Conservation (phyloP, 805 yeast genomes). For the Ogataea kodamae region DNA sequence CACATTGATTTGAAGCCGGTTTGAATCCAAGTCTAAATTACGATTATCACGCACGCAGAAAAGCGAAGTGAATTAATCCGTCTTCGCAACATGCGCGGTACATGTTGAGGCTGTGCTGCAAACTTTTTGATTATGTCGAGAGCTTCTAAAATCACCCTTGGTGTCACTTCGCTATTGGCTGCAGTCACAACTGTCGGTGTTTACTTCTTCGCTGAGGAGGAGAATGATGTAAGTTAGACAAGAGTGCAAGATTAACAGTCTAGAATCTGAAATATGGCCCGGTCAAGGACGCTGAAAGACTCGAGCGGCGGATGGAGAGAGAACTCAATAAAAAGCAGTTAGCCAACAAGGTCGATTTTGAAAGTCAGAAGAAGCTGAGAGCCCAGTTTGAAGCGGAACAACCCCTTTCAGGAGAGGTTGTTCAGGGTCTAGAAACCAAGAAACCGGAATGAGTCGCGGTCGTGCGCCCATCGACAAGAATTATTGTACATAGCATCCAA, state of each 20-base stretch:
- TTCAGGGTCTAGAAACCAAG: slow-evolving; percentile 37
- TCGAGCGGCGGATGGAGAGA: slow-evolving; percentile 42
- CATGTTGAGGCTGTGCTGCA: slow-evolving; percentile 10
- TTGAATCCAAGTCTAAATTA: no score
- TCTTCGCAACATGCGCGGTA: not conserved
- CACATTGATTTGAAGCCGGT: no score
- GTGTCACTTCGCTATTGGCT: slow-evolving; percentile 50
- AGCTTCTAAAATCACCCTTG: slow-evolving; percentile 75
- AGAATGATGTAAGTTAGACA: slow-evolving; percentile 53
- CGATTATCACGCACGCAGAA: no score
- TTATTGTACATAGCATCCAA: slow-evolving; percentile 1
- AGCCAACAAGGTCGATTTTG: slow-evolving; percentile 65
- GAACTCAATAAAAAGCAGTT: slow-evolving; percentile 36
- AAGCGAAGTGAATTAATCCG: no score
- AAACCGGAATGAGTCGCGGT: slow-evolving; percentile 6
- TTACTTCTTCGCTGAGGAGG: slow-evolving; percentile 64
- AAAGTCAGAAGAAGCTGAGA: slow-evolving; percentile 56
- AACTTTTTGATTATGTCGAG: slow-evolving; percentile 55
- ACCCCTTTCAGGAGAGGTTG: slow-evolving; percentile 56
- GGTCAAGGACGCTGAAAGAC: slow-evolving; percentile 70
- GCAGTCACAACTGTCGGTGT: slow-evolving; percentile 64
- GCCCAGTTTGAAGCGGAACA: slow-evolving; percentile 56
- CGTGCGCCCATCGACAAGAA: slow-evolving; percentile 7
- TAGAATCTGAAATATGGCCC: slow-evolving; percentile 80
- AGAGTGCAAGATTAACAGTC: no score